A percentile compares a stretch with the other conserved stretches of the same genome.
Evolutionary conservation across 2,329 filamentous ascomycete genomes (phyloP).

Genomic region (Amphichorda felina): DNA sequence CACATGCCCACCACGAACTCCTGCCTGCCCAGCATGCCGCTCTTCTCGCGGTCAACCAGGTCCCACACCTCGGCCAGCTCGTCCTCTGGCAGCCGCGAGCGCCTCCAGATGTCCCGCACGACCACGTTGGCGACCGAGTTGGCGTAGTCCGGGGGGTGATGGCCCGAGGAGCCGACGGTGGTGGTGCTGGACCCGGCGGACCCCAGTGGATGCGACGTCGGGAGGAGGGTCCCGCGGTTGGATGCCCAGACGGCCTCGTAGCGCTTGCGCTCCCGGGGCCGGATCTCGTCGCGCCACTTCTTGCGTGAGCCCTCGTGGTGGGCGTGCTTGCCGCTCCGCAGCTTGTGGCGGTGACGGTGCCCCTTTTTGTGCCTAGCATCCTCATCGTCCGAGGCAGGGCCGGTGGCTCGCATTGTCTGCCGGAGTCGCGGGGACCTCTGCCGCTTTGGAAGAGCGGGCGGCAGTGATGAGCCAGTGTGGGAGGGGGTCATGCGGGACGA

Average conservation of each 20-base stretch:
- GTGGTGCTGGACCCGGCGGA: neutral
- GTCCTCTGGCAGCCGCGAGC: slow-evolving; percentile 54
- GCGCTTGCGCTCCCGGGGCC: slow-evolving; percentile 59
- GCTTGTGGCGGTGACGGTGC: slow-evolving; percentile 28
- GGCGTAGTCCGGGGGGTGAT: slow-evolving; percentile 46
- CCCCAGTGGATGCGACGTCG: slow-evolving; percentile 7
- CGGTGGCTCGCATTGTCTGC: slow-evolving; percentile 45
- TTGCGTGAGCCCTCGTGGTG: slow-evolving; percentile 67
- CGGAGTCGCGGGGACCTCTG: slow-evolving; percentile 44
- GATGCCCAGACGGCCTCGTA: slow-evolving; percentile 82
- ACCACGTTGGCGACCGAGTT: slow-evolving; percentile 55
- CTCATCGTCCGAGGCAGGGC: slow-evolving; percentile 36
- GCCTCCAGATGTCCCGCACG: slow-evolving; percentile 62
- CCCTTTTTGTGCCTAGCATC: slow-evolving; percentile 18
- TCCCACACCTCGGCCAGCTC: slow-evolving; percentile 69
- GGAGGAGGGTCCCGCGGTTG: slow-evolving; percentile 51
- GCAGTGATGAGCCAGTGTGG: slow-evolving; percentile 22
- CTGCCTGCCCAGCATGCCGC: slow-evolving; percentile 47
- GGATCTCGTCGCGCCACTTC: slow-evolving; percentile 67
- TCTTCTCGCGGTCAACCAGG: slow-evolving; percentile 48
- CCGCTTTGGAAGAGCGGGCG: slow-evolving; percentile 21
- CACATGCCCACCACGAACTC: slow-evolving; percentile 79
- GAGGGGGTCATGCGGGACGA: slow-evolving; percentile 40
- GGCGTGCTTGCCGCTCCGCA: slow-evolving; percentile 48
- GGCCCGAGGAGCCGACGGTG: slow-evolving; percentile 3